Conservation (phyloP, 192 early-diverging fungal genomes). For the Dimargaris cristalligena region DNA sequence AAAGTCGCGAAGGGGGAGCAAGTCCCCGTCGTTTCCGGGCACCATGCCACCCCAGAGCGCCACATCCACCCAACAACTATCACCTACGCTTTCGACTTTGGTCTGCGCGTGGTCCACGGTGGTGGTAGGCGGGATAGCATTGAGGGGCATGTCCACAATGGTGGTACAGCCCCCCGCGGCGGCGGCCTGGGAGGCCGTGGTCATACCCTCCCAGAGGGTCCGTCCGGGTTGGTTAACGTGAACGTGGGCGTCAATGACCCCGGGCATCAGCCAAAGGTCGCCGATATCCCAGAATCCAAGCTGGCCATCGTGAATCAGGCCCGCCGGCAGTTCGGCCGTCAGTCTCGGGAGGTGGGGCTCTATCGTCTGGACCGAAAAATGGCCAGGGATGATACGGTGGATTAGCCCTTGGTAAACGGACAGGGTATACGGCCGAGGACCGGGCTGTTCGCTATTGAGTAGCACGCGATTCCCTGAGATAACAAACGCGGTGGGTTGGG, state of each 20-base stretch:
- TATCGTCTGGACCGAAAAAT: too few relatives aligned
- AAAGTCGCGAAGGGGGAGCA: constrained; percentile 39
- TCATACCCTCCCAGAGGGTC: constrained; percentile 73
- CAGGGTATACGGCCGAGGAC: neutral
- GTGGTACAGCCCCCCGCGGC: constrained; percentile 71
- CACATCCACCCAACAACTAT: constrained; percentile 60
- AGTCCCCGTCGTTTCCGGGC: constrained; percentile 49
- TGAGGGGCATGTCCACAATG: constrained; percentile 71
- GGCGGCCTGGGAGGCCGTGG: constrained; percentile 59
- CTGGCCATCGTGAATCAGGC: too few relatives aligned
- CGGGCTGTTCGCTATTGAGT: neutral
- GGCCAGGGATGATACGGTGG: too few relatives aligned
- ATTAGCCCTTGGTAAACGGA: neutral
- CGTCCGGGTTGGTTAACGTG: constrained; percentile 75
- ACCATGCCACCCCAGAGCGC: constrained; percentile 67
- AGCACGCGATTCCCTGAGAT: neutral
- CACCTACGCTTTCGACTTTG: constrained; percentile 46
- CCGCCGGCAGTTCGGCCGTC: too few relatives aligned
- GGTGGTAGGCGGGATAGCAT: constrained; percentile 73
- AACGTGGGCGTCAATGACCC: constrained; percentile 62
- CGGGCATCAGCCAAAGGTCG: constrained; percentile 34
- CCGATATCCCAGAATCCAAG: constrained; percentile 6
- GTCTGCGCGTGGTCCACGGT: constrained; percentile 42
- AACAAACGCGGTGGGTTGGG: neutral
- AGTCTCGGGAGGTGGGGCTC: too few relatives aligned